These are phyloP conservation scores for Arctium lappa DNA, from an alignment of 129 eudicot genomes.

Conservation along the genomic window DNA sequence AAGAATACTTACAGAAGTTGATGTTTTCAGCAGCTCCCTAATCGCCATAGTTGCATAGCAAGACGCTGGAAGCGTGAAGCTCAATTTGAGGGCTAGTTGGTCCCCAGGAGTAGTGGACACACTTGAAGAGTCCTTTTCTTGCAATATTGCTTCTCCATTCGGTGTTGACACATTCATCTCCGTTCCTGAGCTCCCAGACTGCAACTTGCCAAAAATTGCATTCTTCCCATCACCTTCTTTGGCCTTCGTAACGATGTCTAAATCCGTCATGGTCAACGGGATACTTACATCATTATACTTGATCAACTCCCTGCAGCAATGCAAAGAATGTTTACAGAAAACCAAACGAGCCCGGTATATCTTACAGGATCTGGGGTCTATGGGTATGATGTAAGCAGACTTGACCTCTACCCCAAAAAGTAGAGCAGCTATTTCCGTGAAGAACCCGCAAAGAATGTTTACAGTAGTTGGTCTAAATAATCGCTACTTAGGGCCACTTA, in stretches of 20 bases:
- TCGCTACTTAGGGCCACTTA: neutral
- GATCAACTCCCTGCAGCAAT: conserved; percentile 62
- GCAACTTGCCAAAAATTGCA: neutral
- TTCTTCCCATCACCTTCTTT: conserved; percentile 20
- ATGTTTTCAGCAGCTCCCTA: conserved; percentile 90
- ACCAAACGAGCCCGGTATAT: neutral
- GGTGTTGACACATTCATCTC: conserved; percentile 1
- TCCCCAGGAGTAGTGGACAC: conserved; percentile 26
- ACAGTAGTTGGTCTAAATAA: neutral
- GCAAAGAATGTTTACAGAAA: neutral
- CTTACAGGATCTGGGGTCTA: no score
- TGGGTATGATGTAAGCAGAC: no score
- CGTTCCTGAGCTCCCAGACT: conserved; percentile 8
- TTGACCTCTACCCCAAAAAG: neutral
- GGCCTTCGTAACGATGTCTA: conserved; percentile 50
- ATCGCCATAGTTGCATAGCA: conserved; percentile 98
- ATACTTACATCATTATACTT: conserved; percentile 62
- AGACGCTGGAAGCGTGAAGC: conserved; percentile 87
- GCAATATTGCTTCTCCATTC: conserved; percentile 19
- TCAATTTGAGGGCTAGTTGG: conserved; percentile 71
- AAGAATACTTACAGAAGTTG: conserved; percentile 71
- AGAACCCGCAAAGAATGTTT: no score
- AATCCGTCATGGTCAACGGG: conserved; percentile 77
- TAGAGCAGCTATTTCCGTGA: neutral
- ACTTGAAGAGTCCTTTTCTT: conserved; percentile 10